Evolutionary conservation across 257 asterid species (phyloP).

Genomic region (Salvia miltiorrhiza): DNA sequence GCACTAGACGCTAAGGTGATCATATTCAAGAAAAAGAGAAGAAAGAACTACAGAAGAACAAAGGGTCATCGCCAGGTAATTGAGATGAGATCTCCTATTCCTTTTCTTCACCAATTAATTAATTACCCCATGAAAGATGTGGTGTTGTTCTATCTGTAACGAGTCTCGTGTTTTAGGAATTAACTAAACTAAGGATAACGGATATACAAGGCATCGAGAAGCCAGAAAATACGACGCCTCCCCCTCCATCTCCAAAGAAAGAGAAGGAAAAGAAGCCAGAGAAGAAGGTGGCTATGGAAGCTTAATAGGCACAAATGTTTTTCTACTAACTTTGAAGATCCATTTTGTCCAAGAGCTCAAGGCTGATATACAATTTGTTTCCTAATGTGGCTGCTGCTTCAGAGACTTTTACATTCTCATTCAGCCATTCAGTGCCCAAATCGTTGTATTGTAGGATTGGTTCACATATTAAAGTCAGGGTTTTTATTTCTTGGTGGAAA

Average conservation of each 20-base stretch:
- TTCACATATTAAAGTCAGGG: constrained; percentile 9
- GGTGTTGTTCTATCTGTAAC: too few relatives aligned
- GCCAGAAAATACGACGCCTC: constrained; percentile 36
- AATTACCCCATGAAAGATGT: background rate
- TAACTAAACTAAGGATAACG: constrained; percentile 87
- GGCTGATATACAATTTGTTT: constrained; percentile 15
- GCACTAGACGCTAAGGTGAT: constrained; percentile 94
- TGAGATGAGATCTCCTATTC: background rate
- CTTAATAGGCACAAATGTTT: constrained; percentile 27
- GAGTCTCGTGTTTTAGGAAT: constrained; percentile 46
- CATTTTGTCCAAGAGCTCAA: constrained; percentile 19
- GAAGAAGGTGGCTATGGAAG: constrained; percentile 44
- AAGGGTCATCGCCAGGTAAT: constrained; percentile 93
- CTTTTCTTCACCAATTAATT: background rate
- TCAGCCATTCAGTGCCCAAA: background rate
- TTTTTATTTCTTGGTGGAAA: constrained; percentile 25
- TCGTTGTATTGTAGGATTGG: constrained; percentile 27
- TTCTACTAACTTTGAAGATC: background rate
- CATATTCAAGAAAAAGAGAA: constrained; percentile 92
- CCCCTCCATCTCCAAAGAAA: constrained; percentile 23
- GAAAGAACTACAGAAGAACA: constrained; percentile 91
- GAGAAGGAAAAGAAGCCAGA: constrained; percentile 32
- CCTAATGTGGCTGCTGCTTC: constrained; percentile 1
- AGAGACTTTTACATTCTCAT: background rate
- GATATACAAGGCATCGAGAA: constrained; percentile 72